phyloP scores from a whole-genome alignment of 1,284 basidiomycete species.

The Ceratobasidium sp. region DNA sequence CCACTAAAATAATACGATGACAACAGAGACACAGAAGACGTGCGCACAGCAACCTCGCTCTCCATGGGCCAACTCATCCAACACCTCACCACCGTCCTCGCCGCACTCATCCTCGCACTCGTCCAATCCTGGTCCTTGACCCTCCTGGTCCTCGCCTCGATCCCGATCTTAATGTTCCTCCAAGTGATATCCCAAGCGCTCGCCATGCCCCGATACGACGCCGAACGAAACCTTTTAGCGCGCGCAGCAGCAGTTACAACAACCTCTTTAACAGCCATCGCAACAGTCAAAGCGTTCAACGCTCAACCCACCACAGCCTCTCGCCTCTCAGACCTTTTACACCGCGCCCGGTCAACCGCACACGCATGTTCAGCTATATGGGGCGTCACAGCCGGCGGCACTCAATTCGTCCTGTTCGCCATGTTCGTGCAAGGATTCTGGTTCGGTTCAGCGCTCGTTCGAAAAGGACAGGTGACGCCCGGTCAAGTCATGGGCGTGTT shows the following conservation, averaged over 20 bases:
- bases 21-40: conserved; percentile 90
- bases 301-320: conserved; percentile 72
- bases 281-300: conserved; percentile 97
- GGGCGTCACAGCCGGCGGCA: conserved; percentile 74
- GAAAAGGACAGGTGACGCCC: conserved; percentile 70
- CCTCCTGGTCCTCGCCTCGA: conserved; percentile 88
- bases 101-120: conserved; percentile 86
- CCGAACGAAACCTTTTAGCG: conserved; percentile 75
- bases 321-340: conserved; percentile 63
- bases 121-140: conserved; percentile 83
- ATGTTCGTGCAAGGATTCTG: conserved; percentile 99
- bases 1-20: no score
- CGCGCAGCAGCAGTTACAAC: conserved; percentile 82
- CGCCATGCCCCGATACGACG: conserved; percentile 71
- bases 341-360: conserved; percentile 61
- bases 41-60: conserved; percentile 84
- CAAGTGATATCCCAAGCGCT: conserved; percentile 79
- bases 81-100: conserved; percentile 80
- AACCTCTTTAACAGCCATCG: conserved; percentile 79
- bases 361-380: conserved; percentile 72
- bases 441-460: conserved; percentile 90
- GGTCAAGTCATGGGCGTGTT: conserved; percentile 94
- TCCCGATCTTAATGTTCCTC: conserved; percentile 83
- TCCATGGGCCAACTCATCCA: conserved; percentile 83
- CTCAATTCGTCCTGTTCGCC: conserved; percentile 82